These are phyloP conservation scores for Agroathelia rolfsii DNA, from an alignment of 1,284 basidiomycete genomes.

Conservation along the genomic window DNA sequence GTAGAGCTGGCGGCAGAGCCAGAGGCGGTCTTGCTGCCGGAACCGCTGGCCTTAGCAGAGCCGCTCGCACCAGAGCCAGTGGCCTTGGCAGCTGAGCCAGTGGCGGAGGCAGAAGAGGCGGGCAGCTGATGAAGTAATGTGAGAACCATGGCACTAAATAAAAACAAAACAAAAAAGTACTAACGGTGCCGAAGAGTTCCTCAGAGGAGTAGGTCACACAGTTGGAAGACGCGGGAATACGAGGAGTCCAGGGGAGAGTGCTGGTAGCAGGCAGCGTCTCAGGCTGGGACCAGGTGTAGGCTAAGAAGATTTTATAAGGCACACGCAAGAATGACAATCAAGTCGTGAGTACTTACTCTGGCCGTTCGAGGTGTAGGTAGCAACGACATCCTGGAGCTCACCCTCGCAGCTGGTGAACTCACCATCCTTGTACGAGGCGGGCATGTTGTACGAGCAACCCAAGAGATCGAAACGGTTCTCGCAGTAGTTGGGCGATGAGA, in stretches of 20 bases:
- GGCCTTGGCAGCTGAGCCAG: not conserved
- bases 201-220: constrained; percentile 3
- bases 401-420: constrained; percentile 51
- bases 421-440: constrained; percentile 47
- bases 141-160: too few species aligned
- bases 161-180: too few species aligned
- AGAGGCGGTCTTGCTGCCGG: not conserved
- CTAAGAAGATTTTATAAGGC: not conserved
- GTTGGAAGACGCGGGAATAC: constrained; percentile 3
- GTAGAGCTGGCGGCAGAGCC: not conserved
- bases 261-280: not conserved
- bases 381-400: constrained; percentile 21
- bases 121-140: too few species aligned
- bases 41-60: not conserved
- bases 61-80: not conserved
- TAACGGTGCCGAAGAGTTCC: constrained; percentile 1
- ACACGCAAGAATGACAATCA: not conserved
- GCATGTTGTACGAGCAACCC: constrained; percentile 62
- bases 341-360: not conserved
- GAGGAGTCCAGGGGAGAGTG: constrained; percentile 4
- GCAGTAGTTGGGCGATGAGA: constrained; percentile 49
- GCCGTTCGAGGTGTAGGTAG: constrained; percentile 4
- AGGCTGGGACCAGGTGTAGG: constrained; percentile 4
- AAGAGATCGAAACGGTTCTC: constrained; percentile 47
- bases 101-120: not conserved